phyloP scores from a whole-genome alignment of 2,329 filamentous ascomycete species.

The Colletotrichum agaves region DNA sequence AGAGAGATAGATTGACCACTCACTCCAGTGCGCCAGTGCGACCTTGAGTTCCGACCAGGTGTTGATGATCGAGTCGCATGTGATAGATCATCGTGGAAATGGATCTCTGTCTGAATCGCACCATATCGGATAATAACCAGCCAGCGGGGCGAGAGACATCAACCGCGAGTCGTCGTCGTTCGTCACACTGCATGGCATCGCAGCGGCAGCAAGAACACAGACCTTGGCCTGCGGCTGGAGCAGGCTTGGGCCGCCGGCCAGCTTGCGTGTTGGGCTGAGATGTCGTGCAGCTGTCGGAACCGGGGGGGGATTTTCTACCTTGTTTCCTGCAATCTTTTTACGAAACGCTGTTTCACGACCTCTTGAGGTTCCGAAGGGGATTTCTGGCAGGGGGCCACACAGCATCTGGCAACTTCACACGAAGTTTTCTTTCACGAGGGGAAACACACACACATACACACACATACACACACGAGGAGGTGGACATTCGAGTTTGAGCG shows the following conservation, averaged over 20 bases:
- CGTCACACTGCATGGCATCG: slow-evolving; percentile 17
- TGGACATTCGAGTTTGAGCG: not conserved
- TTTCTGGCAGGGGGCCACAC: not conserved
- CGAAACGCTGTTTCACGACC: not conserved
- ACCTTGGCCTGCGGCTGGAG: not conserved
- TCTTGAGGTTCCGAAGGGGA: not conserved
- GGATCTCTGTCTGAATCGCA: not conserved
- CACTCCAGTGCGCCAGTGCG: not conserved
- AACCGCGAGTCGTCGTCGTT: not conserved
- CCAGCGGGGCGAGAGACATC: not conserved
- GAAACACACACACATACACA: not conserved
- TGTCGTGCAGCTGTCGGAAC: slow-evolving; percentile 25
- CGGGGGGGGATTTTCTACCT: not conserved
- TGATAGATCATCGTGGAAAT: not conserved
- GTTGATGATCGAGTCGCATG: not conserved
- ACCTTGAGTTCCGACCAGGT: not conserved
- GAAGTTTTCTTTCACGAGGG: slow-evolving; percentile 1
- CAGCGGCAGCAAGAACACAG: slow-evolving; percentile 3
- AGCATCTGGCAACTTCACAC: not conserved
- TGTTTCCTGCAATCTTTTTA: no score
- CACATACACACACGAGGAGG: not conserved
- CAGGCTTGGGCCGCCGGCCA: not conserved
- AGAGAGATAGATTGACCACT: slow-evolving; percentile 10
- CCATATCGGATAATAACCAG: slow-evolving; percentile 6
- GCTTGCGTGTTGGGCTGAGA: not conserved